Percentiles rank a stretch among this genome's conserved stretches.
Conservation (phyloP, 345 rosid genomes). For the Luvunga scandens region DNA sequence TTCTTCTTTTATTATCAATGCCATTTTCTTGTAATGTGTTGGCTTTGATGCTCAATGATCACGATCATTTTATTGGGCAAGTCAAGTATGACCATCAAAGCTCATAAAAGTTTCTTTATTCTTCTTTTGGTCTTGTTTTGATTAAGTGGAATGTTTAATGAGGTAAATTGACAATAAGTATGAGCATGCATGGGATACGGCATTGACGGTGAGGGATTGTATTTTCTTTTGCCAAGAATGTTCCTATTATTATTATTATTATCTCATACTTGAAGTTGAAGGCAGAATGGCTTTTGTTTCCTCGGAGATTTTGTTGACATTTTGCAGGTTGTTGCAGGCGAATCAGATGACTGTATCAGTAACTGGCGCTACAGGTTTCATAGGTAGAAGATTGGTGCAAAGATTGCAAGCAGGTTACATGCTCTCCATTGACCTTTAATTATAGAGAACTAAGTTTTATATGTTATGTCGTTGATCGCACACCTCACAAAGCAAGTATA, state of each 20-base stretch:
- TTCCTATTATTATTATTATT: neutral
- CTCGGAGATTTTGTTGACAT: constrained; percentile 17
- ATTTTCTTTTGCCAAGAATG: neutral
- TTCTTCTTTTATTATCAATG: neutral
- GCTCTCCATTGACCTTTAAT: neutral
- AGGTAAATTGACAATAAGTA: neutral
- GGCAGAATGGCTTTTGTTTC: neutral
- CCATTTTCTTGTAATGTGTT: neutral
- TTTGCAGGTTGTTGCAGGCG: constrained; percentile 33
- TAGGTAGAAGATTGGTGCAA: constrained; percentile 80
- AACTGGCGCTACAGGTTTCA: constrained; percentile 95
- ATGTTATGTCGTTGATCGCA: neutral
- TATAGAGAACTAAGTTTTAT: neutral
- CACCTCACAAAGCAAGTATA: neutral
- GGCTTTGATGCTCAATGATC: neutral
- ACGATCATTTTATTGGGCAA: too few relatives aligned
- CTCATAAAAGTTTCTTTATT: neutral
- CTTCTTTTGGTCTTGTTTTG: neutral
- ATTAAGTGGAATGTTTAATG: neutral
- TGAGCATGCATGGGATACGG: neutral
- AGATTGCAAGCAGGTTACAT: constrained; percentile 68
- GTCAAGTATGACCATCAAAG: neutral
- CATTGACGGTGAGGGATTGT: neutral
- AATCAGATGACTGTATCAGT: constrained; percentile 75
- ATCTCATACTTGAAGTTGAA: neutral